Evolutionary conservation across 2,329 filamentous ascomycete genomes (phyloP).

Genomic region (Leptodontidium sp.): DNA sequence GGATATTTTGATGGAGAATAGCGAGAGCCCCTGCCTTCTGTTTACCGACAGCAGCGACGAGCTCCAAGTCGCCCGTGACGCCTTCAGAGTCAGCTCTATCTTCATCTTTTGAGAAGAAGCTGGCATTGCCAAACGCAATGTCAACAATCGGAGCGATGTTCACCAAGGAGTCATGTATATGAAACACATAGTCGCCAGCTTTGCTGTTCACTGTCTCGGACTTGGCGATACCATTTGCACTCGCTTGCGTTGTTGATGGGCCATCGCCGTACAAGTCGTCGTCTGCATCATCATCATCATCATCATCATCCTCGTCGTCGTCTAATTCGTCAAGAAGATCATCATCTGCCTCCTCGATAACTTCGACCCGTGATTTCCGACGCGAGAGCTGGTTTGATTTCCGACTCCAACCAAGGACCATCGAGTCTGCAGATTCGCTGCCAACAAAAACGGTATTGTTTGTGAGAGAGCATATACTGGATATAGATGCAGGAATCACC

Average conservation of each 20-base stretch:
- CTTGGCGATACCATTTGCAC: conserved; percentile 50
- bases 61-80: conserved; percentile 64
- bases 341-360: conserved; percentile 63
- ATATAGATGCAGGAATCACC: conserved; percentile 67
- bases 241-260: conserved; percentile 48
- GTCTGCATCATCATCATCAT: conserved; percentile 59
- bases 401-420: conserved; percentile 81
- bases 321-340: conserved; percentile 56
- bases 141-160: conserved; percentile 84
- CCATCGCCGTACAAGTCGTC: conserved; percentile 71
- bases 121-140: conserved; percentile 71
- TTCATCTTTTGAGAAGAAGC: conserved; percentile 54
- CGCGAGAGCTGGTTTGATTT: conserved; percentile 68
- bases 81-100: conserved; percentile 54
- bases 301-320: conserved; percentile 59
- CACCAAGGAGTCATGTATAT: conserved; percentile 77
- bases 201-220: conserved; percentile 51
- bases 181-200: conserved; percentile 74
- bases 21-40: conserved; percentile 75
- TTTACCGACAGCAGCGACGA: conserved; percentile 68
- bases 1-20: conserved; percentile 79
- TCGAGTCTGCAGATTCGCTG: conserved; percentile 82
- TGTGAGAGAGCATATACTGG: conserved; percentile 74
- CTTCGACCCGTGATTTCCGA: conserved; percentile 67
- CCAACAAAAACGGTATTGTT: conserved; percentile 81